Percentiles rank a stretch among this genome's conserved stretches.
These are phyloP conservation scores for Lachancea kluyveri DNA, from an alignment of 805 yeast genomes.

Conservation along the genomic window DNA sequence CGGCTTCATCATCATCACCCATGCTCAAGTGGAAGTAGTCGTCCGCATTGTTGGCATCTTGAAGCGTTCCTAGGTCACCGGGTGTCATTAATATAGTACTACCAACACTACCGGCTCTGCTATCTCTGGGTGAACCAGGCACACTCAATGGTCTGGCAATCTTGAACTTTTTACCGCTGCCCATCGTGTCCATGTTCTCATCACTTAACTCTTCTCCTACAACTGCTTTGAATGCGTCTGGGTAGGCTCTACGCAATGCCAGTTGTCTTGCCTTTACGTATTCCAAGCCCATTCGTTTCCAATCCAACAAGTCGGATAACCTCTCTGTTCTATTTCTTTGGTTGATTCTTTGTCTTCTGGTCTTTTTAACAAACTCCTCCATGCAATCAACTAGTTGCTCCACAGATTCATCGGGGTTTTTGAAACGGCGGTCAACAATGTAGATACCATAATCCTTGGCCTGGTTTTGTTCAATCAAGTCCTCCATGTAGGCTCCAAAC, in stretches of 20 bases:
- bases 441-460: conserved; percentile 95
- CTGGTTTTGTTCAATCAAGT: conserved; percentile 71
- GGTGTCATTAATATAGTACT: conserved; percentile 81
- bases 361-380: conserved; percentile 82
- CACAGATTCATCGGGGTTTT: conserved; percentile 88
- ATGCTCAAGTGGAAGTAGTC: conserved; percentile 57
- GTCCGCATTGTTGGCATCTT: conserved; percentile 78
- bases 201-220: conserved; percentile 26
- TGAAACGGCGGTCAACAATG: conserved; percentile 90
- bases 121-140: conserved; percentile 89
- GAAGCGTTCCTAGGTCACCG: conserved; percentile 94
- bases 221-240: conserved; percentile 58
- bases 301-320: conserved; percentile 84
- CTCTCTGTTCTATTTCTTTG: conserved; percentile 97
- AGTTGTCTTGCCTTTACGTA: conserved; percentile 91
- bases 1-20: conserved; percentile 38
- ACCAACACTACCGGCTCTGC: conserved; percentile 26
- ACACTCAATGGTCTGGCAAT: conserved; percentile 88
- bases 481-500: conserved; percentile 98
- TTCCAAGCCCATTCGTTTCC: conserved; percentile 98
- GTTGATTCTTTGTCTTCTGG: conserved; percentile 94
- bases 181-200: conserved; percentile 25
- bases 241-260: conserved; percentile 89
- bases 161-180: conserved; percentile 47
- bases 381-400: conserved; percentile 83